A percentile compares a stretch with the other conserved stretches of the same genome.
These are phyloP conservation scores for Globisporangium polare DNA, from an alignment of 352 stramenopile species.

Conservation along the genomic window DNA sequence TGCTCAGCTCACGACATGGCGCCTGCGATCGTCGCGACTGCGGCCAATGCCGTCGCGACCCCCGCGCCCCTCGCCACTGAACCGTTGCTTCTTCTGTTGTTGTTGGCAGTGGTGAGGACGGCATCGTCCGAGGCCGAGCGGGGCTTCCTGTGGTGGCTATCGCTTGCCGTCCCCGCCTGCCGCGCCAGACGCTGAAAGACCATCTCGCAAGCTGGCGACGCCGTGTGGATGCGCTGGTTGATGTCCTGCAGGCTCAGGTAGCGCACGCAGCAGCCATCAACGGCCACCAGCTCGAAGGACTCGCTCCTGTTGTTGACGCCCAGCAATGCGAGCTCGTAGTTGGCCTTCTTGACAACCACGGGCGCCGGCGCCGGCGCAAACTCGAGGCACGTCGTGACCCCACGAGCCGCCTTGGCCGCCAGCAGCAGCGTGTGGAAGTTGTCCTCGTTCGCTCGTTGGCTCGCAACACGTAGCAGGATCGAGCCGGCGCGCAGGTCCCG, in stretches of 20 bases:
- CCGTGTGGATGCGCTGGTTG: constrained; percentile 2
- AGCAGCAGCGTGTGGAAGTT: constrained; percentile 4
- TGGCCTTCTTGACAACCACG: constrained; percentile 7
- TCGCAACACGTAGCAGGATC: neutral
- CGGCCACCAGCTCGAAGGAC: constrained; percentile 10
- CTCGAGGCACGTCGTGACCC: constrained; percentile 9
- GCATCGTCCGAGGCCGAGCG: neutral
- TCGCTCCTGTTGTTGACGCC: neutral
- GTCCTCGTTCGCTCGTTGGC: neutral
- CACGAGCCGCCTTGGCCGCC: constrained; percentile 1
- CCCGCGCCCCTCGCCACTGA: neutral
- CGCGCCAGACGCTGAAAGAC: constrained; percentile 1
- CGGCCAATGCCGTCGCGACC: constrained; percentile 2
- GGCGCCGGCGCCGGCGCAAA: constrained; percentile 4
- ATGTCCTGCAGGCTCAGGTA: constrained; percentile 10
- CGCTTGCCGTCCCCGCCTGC: no score
- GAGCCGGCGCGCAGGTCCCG: constrained; percentile 1
- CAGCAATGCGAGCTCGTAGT: constrained; percentile 11
- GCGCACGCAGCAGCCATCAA: constrained; percentile 4
- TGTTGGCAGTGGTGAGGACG: neutral
- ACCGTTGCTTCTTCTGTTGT: neutral
- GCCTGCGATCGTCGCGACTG: constrained; percentile 5
- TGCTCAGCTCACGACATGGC: constrained; percentile 1
- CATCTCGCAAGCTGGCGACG: constrained; percentile 2
- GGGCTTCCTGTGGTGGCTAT: neutral